Percentiles rank a stretch among this genome's conserved stretches.
These are phyloP conservation scores for Verticillium zaregamsianum DNA, from an alignment of 2,329 filamentous ascomycete genomes.

Conservation along the genomic window DNA sequence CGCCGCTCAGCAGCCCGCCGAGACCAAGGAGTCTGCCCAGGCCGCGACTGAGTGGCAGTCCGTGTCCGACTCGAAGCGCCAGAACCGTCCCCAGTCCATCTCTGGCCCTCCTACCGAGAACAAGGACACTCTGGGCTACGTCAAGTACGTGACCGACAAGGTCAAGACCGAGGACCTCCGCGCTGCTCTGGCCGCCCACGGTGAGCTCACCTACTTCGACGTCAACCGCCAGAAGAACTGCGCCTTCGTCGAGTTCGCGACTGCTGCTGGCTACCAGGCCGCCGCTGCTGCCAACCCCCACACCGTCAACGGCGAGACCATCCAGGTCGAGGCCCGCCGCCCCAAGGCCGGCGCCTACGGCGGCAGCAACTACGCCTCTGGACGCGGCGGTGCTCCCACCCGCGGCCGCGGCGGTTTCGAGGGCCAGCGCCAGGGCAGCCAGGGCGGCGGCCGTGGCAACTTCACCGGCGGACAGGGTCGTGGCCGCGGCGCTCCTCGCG, in stretches of 20 bases:
- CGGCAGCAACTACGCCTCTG: constrained; percentile 61
- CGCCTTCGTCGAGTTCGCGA: constrained; percentile 92
- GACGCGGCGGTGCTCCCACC: constrained; percentile 17
- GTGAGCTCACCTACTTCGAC: constrained; percentile 69
- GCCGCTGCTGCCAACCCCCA: constrained; percentile 84
- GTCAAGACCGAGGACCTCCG: constrained; percentile 72
- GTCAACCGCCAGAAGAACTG: constrained; percentile 90
- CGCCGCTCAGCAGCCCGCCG: constrained; percentile 19
- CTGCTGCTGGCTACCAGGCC: constrained; percentile 73
- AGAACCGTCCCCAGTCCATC: constrained; percentile 68
- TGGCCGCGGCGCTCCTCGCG: constrained; percentile 60
- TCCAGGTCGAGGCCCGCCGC: constrained; percentile 85
- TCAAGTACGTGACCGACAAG: constrained; percentile 93
- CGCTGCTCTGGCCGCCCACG: constrained; percentile 65
- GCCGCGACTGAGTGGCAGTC: constrained; percentile 78
- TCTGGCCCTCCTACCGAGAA: constrained; percentile 60
- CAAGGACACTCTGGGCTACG: constrained; percentile 78
- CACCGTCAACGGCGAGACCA: constrained; percentile 73
- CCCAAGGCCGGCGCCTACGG: constrained; percentile 68
- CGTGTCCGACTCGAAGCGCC: constrained; percentile 79
- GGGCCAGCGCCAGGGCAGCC: constrained; percentile 51
- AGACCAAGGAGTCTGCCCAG: constrained; percentile 43
- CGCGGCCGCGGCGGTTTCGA: constrained; percentile 60
- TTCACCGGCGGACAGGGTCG: constrained; percentile 63
- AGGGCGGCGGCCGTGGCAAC: constrained; percentile 55